Evolutionary conservation across 2,329 filamentous ascomycete species (phyloP).

Genomic region (Hypoxylon sp.): DNA sequence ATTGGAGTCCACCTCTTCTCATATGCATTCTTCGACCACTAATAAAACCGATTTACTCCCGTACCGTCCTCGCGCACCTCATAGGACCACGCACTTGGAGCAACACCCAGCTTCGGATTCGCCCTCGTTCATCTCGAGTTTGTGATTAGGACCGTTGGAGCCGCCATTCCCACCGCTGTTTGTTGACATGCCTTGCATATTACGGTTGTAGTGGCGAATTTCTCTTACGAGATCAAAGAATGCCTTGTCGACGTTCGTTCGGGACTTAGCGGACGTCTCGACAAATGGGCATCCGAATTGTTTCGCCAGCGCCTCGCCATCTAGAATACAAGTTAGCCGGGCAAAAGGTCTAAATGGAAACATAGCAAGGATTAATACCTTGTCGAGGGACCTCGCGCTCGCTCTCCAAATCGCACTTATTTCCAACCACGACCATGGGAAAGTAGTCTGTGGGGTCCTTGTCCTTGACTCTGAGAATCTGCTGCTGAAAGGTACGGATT

Average conservation of each 20-base stretch:
- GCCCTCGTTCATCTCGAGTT: slow-evolving; percentile 83
- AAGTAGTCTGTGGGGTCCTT: slow-evolving; percentile 87
- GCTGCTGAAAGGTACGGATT: slow-evolving; percentile 98
- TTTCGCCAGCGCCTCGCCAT: slow-evolving; percentile 88
- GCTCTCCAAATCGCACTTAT: slow-evolving; percentile 97
- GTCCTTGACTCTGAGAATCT: slow-evolving; percentile 98
- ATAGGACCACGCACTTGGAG: slow-evolving; percentile 90
- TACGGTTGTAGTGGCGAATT: slow-evolving; percentile 97
- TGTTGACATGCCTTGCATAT: slow-evolving; percentile 89
- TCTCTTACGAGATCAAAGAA: slow-evolving; percentile 99
- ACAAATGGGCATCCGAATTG: slow-evolving; percentile 98
- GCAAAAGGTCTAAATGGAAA: slow-evolving; percentile 18
- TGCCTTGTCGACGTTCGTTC: slow-evolving; percentile 97
- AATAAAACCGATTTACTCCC: slow-evolving; percentile 32
- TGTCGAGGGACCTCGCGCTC: slow-evolving; percentile 93
- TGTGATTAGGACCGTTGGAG: slow-evolving; percentile 72
- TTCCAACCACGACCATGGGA: slow-evolving; percentile 98
- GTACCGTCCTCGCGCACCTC: slow-evolving; percentile 53
- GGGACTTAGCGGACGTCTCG: slow-evolving; percentile 97
- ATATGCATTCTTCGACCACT: slow-evolving; percentile 38
- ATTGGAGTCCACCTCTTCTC: slow-evolving; percentile 31
- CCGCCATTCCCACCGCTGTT: slow-evolving; percentile 75
- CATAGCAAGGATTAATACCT: slow-evolving; percentile 67
- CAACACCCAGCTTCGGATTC: slow-evolving; percentile 82
- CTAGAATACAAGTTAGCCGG: slow-evolving; percentile 62